These are phyloP conservation scores for Colletotrichum euphorbiae DNA, from an alignment of 2,329 filamentous ascomycete species.

Conservation along the genomic window DNA sequence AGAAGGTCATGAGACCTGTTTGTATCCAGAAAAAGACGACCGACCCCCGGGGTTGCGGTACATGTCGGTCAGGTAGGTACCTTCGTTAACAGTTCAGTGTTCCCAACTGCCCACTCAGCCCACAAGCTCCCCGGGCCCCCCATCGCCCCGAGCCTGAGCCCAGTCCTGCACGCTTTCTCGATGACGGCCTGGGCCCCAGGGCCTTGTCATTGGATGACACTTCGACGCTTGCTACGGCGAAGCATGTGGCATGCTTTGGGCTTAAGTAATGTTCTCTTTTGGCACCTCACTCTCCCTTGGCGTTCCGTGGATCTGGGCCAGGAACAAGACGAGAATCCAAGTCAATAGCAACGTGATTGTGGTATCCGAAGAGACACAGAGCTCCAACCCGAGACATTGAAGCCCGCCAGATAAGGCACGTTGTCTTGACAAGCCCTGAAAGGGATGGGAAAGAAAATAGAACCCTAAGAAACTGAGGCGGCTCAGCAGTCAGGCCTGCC, in stretches of 20 bases:
- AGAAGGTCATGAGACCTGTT: constrained; percentile 42
- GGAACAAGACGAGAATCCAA: constrained; percentile 4
- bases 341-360: not conserved
- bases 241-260: constrained; percentile 35
- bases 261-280: constrained; percentile 21
- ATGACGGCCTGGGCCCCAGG: constrained; percentile 9
- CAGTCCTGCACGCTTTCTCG: constrained; percentile 11
- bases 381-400: not conserved
- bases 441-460: not conserved
- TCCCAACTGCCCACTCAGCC: constrained; percentile 13
- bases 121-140: constrained; percentile 12
- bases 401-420: not conserved
- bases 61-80: constrained; percentile 32
- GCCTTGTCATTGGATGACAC: constrained; percentile 33
- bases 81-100: constrained; percentile 22
- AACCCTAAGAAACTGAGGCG: not conserved
- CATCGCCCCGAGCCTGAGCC: constrained; percentile 12
- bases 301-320: constrained; percentile 16
- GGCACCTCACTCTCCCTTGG: not conserved
- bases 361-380: not conserved
- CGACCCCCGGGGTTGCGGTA: constrained; percentile 33
- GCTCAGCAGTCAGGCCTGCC: not conserved
- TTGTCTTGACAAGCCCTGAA: not conserved
- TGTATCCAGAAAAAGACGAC: constrained; percentile 40
- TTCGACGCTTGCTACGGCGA: not conserved